Evolutionary conservation across 1,284 basidiomycete genomes (phyloP), one percentile per base, ranked within the genome.

Genomic region (Cutaneotrichosporon spelunceum): DNA sequence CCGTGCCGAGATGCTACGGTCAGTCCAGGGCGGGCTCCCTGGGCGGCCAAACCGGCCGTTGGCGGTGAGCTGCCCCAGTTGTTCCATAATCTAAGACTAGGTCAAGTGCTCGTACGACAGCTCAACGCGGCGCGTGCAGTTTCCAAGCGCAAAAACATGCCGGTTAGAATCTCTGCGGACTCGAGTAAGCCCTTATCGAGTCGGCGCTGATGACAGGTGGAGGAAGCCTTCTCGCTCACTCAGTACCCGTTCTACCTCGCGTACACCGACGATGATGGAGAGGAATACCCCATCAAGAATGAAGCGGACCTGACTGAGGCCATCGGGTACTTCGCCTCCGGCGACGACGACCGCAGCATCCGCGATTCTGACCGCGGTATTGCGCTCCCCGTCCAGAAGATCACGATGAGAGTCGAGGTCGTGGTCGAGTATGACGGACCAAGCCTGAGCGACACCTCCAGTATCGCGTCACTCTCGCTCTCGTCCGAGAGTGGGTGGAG

Each of bases 371-470:
- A 24, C n/a, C 29, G 45, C 24, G 23, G 50, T 24, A 27, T 56
- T 19, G 33, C 54, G 14, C 7, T 52, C 4, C 52, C 59, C 1
- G 57, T 64, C 14, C 62, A 63, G 30, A 90, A 86, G 74, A 88
- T 94, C 61, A 88, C 86, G 0, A 79, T 94, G 24, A 82, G 85
- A 19, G 84, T 94, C 48, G 83, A 87, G 50, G 87, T 95, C 33
- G 81, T 83, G 4, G 86, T 93, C 61, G 91, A 93, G 66, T 93
- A 91, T 70, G 92, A 94, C 72, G 90, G 91, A 0, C 91, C 89
- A n/a, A 90, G 88, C 74, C 81, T 94, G 60, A 92, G 89, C 16
- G 92, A 94, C 70, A 90, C 90, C 1, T 87, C 85, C 8, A 92
- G 90, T 13, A 81, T 93, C 14, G 84, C 84, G 4, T 75, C 70